Base-by-base conservation (phyloP, 1,284 basidiomycete species). In the Puccinia sorghi region DNA sequence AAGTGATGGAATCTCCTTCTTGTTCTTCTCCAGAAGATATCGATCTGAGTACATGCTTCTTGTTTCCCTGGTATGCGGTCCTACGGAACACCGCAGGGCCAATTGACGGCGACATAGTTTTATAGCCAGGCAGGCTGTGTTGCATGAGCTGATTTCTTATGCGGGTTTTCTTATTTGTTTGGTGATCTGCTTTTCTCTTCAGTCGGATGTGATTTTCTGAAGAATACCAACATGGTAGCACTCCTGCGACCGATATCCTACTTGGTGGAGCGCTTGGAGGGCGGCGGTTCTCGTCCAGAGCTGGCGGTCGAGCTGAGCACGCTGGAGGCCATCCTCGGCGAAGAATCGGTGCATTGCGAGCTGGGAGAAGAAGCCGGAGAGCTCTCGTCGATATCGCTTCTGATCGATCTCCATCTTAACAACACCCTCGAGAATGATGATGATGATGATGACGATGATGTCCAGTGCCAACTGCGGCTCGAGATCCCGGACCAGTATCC, bases 241-340 rank as follows among this genome's bases (percentile, higher is more conserved):
- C 11, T 3, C 43, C 9, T 46, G 43, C 20, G 15, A n/a, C 12
- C 70, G 20, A 43, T 72, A 4, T 57, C 48, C 6, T 6, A 2
- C 12, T 5, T 72, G 41, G 39, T 59, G 8, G 41, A 72, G 3
- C 52, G 52, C 2, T 54, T 72, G 12, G 61, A 63, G 12, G 37
- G 39, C 7, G 22, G 25, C 17, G 20, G 5, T 17, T 63, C 15
- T n/a, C 72, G 52, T 15, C 13, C 37, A 39, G 54, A 71, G 25
- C 57, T 78, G 17, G 50, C 41, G 12, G 39, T 43, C 13, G 80
- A 80, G 63, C 17, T 80, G 27, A 32, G 41, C 22, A 92, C 92
- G 20, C 87, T 95, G 7, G 89, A 90, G 82, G 91, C 92, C 17
- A 95, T 95, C 83, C 94, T 94, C 82, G 91, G 92, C 17, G 25